A percentile compares a stretch with the other conserved stretches of the same genome.
phyloP scores from a whole-genome alignment of 129 eudicot genomes.

The Mikania micrantha region DNA sequence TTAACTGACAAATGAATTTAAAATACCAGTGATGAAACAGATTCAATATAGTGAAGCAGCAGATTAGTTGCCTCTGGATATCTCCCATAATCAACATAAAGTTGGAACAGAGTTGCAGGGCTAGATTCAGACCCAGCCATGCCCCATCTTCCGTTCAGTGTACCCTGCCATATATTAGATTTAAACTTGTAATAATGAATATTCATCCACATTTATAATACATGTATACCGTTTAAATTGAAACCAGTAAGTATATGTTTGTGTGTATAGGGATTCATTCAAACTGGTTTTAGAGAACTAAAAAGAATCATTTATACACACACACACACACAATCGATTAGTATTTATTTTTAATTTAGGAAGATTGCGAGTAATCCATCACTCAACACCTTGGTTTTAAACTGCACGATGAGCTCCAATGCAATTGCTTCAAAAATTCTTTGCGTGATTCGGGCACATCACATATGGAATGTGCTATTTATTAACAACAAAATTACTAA shows the following conservation, averaged over 20 bases:
- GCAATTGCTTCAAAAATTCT: too few relatives aligned
- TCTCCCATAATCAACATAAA: conserved; percentile 84
- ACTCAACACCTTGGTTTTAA: too few relatives aligned
- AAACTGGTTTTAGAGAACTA: too few relatives aligned
- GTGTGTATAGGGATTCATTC: too few relatives aligned
- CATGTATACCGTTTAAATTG: background rate
- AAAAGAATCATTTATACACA: too few relatives aligned
- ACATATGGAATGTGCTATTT: too few relatives aligned
- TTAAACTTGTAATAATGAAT: background rate
- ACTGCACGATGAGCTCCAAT: too few relatives aligned
- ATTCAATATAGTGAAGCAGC: conserved; percentile 68
- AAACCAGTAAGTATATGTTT: background rate
- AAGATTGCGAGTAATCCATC: too few relatives aligned
- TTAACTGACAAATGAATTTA: background rate
- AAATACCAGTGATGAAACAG: conserved; percentile 61
- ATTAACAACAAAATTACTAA: too few relatives aligned
- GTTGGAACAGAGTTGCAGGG: conserved; percentile 72
- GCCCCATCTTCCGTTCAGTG: conserved; percentile 49
- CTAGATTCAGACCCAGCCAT: conserved; percentile 80
- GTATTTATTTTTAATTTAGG: too few relatives aligned
- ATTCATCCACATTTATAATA: background rate
- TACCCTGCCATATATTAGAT: conserved; percentile 42
- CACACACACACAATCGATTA: too few relatives aligned
- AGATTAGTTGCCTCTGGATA: conserved; percentile 72
- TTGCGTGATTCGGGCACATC: too few relatives aligned